These are phyloP conservation scores for Endothia cerciana DNA, from an alignment of 2,329 filamentous ascomycete species.

Conservation along the genomic window DNA sequence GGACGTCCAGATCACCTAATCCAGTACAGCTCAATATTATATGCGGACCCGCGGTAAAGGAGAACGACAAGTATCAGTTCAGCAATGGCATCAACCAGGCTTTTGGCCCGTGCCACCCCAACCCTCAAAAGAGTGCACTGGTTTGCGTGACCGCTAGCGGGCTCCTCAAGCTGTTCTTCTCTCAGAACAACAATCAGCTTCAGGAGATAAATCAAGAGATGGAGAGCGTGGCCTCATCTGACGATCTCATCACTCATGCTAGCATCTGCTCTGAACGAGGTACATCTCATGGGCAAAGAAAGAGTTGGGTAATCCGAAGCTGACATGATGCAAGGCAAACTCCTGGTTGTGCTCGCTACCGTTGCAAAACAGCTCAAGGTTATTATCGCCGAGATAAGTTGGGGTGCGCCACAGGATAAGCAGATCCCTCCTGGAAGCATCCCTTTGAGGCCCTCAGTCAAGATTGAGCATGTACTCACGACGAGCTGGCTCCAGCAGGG, in stretches of 20 bases:
- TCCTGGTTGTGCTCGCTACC: constrained; percentile 71
- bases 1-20: background rate
- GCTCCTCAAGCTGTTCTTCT: constrained; percentile 74
- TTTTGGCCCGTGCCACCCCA: constrained; percentile 74
- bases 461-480: constrained; percentile 59
- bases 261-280: constrained; percentile 75
- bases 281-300: constrained; percentile 41
- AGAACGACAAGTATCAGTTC: constrained; percentile 68
- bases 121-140: constrained; percentile 71
- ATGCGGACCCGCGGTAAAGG: constrained; percentile 67
- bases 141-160: constrained; percentile 78
- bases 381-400: constrained; percentile 74
- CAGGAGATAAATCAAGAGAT: constrained; percentile 75
- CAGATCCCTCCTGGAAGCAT: constrained; percentile 51
- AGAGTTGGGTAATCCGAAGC: constrained; percentile 2
- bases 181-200: constrained; percentile 73
- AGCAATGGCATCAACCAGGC: constrained; percentile 67
- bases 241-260: constrained; percentile 80
- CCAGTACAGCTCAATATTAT: constrained; percentile 48
- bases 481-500: constrained; percentile 61
- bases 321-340: constrained; percentile 46
- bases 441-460: constrained; percentile 55
- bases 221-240: constrained; percentile 71
- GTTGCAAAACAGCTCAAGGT: constrained; percentile 73
- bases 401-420: constrained; percentile 66